Conservation (phyloP, 352 stramenopile species). For the Globisporangium lucens region DNA sequence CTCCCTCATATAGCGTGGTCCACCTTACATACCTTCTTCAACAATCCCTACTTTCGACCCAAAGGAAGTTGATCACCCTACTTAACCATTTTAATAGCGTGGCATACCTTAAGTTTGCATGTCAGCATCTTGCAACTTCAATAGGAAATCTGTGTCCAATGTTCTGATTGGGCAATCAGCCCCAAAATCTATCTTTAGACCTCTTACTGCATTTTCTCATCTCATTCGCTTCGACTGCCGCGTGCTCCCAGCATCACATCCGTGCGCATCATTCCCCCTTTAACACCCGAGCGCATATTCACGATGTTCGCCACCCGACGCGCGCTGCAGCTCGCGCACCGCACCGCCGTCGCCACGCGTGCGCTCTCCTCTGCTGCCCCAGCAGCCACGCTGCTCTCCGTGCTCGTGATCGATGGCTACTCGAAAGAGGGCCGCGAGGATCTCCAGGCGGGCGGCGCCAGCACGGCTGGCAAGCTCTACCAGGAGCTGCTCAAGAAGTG, state of each 20-base stretch:
- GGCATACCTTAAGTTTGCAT: not conserved
- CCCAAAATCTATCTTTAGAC: slow-evolving; percentile 7
- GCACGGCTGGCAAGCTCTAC: slow-evolving; percentile 71
- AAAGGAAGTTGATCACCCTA: too few relatives aligned
- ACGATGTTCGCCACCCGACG: slow-evolving; percentile 2
- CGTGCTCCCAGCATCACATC: not conserved
- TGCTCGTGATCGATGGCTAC: slow-evolving; percentile 82
- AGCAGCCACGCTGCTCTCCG: slow-evolving; percentile 36
- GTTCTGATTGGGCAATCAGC: slow-evolving; percentile 5
- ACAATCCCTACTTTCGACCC: not conserved
- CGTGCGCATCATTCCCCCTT: too few relatives aligned
- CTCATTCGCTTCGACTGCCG: not conserved
- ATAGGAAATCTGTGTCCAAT: not conserved
- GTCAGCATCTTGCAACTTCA: not conserved
- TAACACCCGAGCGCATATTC: too few relatives aligned
- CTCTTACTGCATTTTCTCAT: not conserved
- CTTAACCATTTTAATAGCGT: not conserved
- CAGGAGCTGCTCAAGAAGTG: slow-evolving; percentile 56
- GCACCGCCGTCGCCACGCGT: slow-evolving; percentile 9
- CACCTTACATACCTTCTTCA: not conserved
- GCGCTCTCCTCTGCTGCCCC: slow-evolving; percentile 15
- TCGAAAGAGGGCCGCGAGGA: slow-evolving; percentile 62
- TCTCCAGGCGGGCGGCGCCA: slow-evolving; percentile 61
- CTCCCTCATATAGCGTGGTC: not conserved
- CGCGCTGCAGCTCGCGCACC: slow-evolving; percentile 7